phyloP scores from a whole-genome alignment of 139 green algal species.

The Bryopsis sp. region DNA sequence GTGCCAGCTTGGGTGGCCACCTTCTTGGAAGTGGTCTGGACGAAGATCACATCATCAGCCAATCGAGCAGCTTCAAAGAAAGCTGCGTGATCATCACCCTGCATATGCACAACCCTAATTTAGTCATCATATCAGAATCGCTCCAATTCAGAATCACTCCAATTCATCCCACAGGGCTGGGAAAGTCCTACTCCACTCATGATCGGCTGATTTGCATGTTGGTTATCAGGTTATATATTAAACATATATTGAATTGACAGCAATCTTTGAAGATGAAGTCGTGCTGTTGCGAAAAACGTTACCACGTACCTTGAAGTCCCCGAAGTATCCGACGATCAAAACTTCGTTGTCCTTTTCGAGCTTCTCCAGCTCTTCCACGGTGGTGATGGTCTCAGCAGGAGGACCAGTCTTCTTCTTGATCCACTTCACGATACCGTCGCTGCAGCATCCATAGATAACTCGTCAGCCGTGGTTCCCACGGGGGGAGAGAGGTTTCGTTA shows the following conservation, averaged over 20 bases:
- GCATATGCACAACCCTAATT: conserved; percentile 9
- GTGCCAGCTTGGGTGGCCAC: conserved; percentile 55
- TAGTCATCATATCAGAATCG: too few relatives aligned
- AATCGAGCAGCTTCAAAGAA: conserved; percentile 48
- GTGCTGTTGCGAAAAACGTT: not conserved
- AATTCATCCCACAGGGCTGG: too few relatives aligned
- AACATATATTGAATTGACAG: too few relatives aligned
- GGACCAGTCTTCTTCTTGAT: conserved; percentile 86
- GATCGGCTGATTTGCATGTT: too few relatives aligned
- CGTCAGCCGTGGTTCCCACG: not conserved
- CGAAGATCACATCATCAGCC: conserved; percentile 51
- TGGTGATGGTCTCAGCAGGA: conserved; percentile 41
- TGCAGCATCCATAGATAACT: conserved; percentile 22
- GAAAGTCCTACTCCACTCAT: too few relatives aligned
- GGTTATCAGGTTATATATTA: too few relatives aligned
- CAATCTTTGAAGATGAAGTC: too few relatives aligned
- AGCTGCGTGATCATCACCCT: conserved; percentile 48
- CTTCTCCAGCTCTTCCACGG: conserved; percentile 35
- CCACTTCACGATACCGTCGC: conserved; percentile 67
- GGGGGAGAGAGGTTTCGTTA: not conserved
- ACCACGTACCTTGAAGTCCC: conserved; percentile 32
- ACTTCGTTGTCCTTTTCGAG: conserved; percentile 39
- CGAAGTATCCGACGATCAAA: conserved; percentile 66
- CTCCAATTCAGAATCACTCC: too few relatives aligned
- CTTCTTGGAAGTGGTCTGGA: conserved; percentile 47